These are phyloP conservation scores for Penicillium crustosum DNA, from an alignment of 2,329 filamentous ascomycete genomes.

Conservation along the genomic window DNA sequence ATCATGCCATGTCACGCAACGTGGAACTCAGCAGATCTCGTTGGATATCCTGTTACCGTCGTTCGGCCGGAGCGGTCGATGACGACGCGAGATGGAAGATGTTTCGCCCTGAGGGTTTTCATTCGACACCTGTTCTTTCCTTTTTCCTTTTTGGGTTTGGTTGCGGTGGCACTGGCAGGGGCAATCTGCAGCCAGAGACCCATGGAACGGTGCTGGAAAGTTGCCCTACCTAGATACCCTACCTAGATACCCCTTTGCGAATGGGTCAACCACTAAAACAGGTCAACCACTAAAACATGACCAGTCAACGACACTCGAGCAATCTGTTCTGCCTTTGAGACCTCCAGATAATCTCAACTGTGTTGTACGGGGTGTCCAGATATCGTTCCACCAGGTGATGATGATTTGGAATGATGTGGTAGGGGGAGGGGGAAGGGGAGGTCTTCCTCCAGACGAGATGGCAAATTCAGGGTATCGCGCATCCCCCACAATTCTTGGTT, in stretches of 20 bases:
- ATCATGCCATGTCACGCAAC: not conserved
- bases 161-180: constrained; percentile 3
- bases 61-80: constrained; percentile 3
- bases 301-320: not conserved
- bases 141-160: not conserved
- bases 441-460: not conserved
- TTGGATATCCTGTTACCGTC: not conserved
- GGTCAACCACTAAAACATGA: not conserved
- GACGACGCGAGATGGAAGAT: not conserved
- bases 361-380: not conserved
- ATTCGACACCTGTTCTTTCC: not conserved
- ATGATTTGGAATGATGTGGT: not conserved
- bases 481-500: not conserved
- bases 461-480: not conserved
- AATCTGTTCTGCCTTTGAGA: not conserved
- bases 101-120: not conserved
- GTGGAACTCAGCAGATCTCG: not conserved
- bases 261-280: not conserved
- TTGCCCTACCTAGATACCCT: not conserved
- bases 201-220: not conserved
- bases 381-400: not conserved
- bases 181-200: constrained; percentile 1
- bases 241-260: not conserved
- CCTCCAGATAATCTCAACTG: not conserved
- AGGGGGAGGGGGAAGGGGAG: no score